phyloP scores from a whole-genome alignment of 2,329 filamentous ascomycete species.

The Sclerotinia sclerotiorum region DNA sequence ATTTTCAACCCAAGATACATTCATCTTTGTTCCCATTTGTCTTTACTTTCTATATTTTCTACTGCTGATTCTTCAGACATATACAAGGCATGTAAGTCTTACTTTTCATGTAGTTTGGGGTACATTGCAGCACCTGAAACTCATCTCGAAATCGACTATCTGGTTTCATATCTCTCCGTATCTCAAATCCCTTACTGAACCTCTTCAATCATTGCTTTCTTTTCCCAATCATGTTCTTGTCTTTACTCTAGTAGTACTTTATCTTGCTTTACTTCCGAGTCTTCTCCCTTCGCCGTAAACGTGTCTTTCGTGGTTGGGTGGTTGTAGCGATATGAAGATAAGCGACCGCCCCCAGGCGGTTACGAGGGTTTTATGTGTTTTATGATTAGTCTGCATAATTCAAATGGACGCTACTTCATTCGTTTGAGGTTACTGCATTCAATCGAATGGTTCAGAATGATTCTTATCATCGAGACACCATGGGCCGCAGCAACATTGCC shows the following conservation, averaged over 20 bases:
- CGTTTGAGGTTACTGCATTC: conserved; percentile 11
- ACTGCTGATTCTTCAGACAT: background rate
- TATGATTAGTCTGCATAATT: conserved; percentile 18
- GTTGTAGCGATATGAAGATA: conserved; percentile 18
- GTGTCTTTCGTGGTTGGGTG: conserved; percentile 5
- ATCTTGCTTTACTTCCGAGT: background rate
- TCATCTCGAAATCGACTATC: background rate
- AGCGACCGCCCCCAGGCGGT: conserved; percentile 22
- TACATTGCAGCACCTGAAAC: conserved; percentile 15
- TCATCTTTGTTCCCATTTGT: background rate
- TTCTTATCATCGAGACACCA: conserved; percentile 7
- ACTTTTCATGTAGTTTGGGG: background rate
- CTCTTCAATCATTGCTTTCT: background rate
- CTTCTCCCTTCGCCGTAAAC: background rate
- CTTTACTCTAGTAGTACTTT: background rate
- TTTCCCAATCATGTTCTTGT: background rate
- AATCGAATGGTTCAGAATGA: conserved; percentile 19
- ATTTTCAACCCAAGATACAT: conserved; percentile 11
- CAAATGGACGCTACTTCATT: conserved; percentile 5
- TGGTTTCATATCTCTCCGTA: background rate
- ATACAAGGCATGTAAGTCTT: background rate
- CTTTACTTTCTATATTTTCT: background rate
- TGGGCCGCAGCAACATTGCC: conserved; percentile 20
- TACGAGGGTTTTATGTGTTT: conserved; percentile 14
- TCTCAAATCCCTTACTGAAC: background rate